Evolutionary conservation across 2,329 filamentous ascomycete genomes (phyloP).

Genomic region (Fusarium sp.): DNA sequence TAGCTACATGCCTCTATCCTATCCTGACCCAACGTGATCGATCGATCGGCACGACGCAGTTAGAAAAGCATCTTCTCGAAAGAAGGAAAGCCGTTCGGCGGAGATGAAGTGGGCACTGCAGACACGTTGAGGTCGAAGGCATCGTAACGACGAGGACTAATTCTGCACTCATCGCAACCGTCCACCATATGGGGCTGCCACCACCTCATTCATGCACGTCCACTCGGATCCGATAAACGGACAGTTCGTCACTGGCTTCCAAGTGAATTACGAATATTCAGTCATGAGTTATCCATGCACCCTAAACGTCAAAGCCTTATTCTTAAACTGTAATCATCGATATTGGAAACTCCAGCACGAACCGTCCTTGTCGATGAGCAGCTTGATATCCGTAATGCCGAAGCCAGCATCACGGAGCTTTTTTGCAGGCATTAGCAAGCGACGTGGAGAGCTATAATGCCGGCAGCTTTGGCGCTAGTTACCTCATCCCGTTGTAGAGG

Average conservation of each 20-base stretch:
- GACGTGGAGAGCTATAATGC: constrained; percentile 1
- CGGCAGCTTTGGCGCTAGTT: constrained; percentile 11
- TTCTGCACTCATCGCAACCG: constrained; percentile 1
- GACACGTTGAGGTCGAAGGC: neutral
- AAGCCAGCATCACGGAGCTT: neutral
- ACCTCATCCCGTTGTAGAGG: neutral
- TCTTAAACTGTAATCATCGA: neutral
- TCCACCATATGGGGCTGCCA: neutral
- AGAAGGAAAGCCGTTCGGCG: neutral
- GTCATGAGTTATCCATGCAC: neutral
- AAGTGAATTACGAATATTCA: constrained; percentile 6
- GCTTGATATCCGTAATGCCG: neutral
- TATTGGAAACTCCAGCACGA: neutral
- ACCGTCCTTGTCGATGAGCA: neutral
- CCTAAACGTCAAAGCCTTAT: neutral
- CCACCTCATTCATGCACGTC: neutral
- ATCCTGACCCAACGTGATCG: constrained; percentile 17
- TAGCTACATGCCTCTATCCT: neutral
- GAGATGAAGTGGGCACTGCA: constrained; percentile 1
- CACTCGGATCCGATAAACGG: constrained; percentile 16
- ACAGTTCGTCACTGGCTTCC: neutral
- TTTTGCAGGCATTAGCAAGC: neutral
- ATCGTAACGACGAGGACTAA: neutral
- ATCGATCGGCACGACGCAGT: constrained; percentile 26
- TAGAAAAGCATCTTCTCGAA: constrained; percentile 4